These are phyloP conservation scores for Emergomyces orientalis DNA, from an alignment of 2,329 filamentous ascomycete species.

Conservation along the genomic window DNA sequence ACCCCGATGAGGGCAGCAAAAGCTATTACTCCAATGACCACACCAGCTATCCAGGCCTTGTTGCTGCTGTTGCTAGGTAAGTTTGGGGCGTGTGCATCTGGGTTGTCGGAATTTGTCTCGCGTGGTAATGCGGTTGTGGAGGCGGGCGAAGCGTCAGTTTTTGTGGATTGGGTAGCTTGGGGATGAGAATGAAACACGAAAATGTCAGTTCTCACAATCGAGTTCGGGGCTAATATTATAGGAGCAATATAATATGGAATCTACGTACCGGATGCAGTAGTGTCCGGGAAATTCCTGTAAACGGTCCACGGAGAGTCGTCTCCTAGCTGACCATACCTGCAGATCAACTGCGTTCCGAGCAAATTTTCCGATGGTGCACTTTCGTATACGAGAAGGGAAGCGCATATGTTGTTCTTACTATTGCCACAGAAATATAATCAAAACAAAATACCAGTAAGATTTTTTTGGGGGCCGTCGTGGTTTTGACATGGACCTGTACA, in stretches of 20 bases:
- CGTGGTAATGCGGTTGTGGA: neutral
- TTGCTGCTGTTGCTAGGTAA: neutral
- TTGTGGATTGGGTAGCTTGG: conserved; percentile 2
- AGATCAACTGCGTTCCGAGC: conserved; percentile 4
- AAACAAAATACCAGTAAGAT: neutral
- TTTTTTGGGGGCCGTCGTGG: neutral
- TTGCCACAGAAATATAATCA: neutral
- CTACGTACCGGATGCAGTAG: conserved; percentile 2
- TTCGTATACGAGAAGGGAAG: conserved; percentile 1
- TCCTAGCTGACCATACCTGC: neutral
- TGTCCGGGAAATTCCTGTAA: neutral
- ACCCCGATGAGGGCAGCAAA: neutral
- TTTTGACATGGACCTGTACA: neutral
- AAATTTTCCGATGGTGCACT: conserved; percentile 1
- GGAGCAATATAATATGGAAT: neutral
- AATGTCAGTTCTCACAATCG: neutral
- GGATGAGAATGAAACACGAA: neutral
- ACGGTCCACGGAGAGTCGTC: neutral
- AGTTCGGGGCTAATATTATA: neutral
- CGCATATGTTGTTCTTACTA: conserved; percentile 1
- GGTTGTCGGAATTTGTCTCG: neutral
- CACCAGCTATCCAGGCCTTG: conserved; percentile 2
- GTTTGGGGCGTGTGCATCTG: neutral
- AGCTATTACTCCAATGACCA: neutral
- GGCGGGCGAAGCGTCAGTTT: neutral